These are phyloP conservation scores for Metarhizium anisopliae DNA, from an alignment of 2,329 filamentous ascomycete genomes.

Conservation along the genomic window DNA sequence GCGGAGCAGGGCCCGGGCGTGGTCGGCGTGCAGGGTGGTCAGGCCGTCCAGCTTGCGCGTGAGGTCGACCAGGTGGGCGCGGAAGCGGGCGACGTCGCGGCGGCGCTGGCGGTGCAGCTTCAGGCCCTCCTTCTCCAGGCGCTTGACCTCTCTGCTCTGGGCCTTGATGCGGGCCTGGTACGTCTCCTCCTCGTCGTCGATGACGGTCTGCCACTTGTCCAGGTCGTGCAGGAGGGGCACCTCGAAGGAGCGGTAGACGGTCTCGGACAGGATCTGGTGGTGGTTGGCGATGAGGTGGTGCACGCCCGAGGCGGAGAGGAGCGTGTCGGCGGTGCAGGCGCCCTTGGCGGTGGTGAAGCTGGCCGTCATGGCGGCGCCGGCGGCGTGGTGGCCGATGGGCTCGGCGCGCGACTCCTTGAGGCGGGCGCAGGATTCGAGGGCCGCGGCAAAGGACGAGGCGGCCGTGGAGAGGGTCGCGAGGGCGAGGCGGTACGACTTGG, in stretches of 20 bases:
- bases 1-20: slow-evolving; percentile 49
- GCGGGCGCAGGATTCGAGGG: slow-evolving; percentile 59
- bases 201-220: slow-evolving; percentile 53
- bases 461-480: slow-evolving; percentile 52
- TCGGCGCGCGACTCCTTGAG: slow-evolving; percentile 58
- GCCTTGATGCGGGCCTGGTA: slow-evolving; percentile 47
- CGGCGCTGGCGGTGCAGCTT: slow-evolving; percentile 52
- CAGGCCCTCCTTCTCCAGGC: slow-evolving; percentile 55
- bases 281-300: slow-evolving; percentile 62
- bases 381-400: slow-evolving; percentile 32
- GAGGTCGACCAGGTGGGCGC: slow-evolving; percentile 54
- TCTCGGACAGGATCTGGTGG: slow-evolving; percentile 61
- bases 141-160: slow-evolving; percentile 51
- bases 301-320: slow-evolving; percentile 54
- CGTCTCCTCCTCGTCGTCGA: slow-evolving; percentile 55
- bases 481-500: slow-evolving; percentile 55
- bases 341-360: slow-evolving; percentile 37
- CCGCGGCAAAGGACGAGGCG: slow-evolving; percentile 54
- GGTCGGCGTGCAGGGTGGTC: slow-evolving; percentile 50
- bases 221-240: slow-evolving; percentile 61
- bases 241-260: slow-evolving; percentile 59
- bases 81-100: slow-evolving; percentile 52
- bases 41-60: slow-evolving; percentile 54
- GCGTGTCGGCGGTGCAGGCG: slow-evolving; percentile 52
- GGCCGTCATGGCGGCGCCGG: slow-evolving; percentile 31